These are phyloP conservation scores for Oldenlandia corymbosa DNA, from an alignment of 257 asterid genomes.

Conservation along the genomic window DNA sequence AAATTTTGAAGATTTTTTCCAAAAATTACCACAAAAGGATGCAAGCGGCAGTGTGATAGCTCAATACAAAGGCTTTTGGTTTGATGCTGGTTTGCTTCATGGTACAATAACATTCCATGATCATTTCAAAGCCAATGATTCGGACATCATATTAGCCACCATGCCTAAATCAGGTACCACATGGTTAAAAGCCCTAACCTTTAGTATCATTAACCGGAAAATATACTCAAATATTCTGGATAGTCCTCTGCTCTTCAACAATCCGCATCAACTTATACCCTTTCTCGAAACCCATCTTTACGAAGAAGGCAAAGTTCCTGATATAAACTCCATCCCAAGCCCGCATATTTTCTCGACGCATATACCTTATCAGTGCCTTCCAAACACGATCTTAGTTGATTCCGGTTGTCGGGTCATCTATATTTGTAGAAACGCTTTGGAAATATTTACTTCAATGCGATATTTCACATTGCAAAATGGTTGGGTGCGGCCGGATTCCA, in stretches of 20 bases:
- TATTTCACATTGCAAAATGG: neutral
- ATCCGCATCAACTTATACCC: slow-evolving; percentile 19
- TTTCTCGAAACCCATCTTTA: slow-evolving; percentile 9
- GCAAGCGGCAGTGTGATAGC: too few species aligned
- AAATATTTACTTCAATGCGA: neutral
- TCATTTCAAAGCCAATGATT: slow-evolving; percentile 3
- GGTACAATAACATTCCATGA: neutral
- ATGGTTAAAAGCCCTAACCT: slow-evolving; percentile 20
- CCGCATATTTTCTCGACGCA: slow-evolving; percentile 13
- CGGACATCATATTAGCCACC: slow-evolving; percentile 13
- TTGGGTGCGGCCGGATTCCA: neutral
- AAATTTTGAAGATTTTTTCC: too few species aligned
- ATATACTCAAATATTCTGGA: neutral
- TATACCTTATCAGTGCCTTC: slow-evolving; percentile 9
- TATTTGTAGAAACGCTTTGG: slow-evolving; percentile 20
- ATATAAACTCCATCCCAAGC: neutral
- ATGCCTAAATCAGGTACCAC: slow-evolving; percentile 25
- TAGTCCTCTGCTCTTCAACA: neutral
- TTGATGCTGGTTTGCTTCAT: too few species aligned
- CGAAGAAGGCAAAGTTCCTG: neutral
- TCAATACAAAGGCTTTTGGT: too few species aligned
- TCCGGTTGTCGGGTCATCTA: slow-evolving; percentile 13
- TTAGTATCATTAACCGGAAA: slow-evolving; percentile 1
- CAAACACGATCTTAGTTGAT: neutral
- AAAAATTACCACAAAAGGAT: too few species aligned